Conservation (phyloP, 2,329 filamentous ascomycete species). For the Atkinsonella texensis region DNA sequence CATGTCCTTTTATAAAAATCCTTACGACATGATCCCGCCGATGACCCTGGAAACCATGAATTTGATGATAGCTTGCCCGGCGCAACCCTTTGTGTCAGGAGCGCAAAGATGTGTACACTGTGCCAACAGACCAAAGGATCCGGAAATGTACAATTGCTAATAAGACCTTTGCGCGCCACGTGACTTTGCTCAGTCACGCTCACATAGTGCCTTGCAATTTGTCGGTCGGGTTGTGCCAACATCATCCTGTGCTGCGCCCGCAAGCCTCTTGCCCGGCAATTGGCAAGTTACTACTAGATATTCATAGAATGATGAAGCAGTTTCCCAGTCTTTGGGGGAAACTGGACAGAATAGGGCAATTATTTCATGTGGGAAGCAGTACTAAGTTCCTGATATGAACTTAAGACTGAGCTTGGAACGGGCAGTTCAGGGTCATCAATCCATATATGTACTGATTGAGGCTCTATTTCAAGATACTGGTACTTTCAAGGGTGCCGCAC, state of each 20-base stretch:
- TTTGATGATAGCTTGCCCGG: slow-evolving; percentile 20
- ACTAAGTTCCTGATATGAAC: slow-evolving; percentile 6
- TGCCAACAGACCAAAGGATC: too few species aligned
- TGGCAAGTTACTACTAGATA: slow-evolving; percentile 9
- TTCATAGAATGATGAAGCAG: slow-evolving; percentile 23
- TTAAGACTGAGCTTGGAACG: slow-evolving; percentile 11
- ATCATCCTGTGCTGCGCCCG: slow-evolving; percentile 18
- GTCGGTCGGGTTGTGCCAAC: slow-evolving; percentile 30
- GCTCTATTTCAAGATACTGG: slow-evolving; percentile 9
- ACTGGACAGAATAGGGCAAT: too few species aligned
- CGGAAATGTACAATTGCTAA: too few species aligned
- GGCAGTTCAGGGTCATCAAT: slow-evolving; percentile 8
- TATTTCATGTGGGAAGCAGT: too few species aligned
- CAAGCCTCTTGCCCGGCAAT: slow-evolving; percentile 11
- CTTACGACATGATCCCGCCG: slow-evolving; percentile 22
- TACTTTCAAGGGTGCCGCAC: neutral
- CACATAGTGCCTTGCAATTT: too few species aligned
- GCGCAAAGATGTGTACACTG: too few species aligned
- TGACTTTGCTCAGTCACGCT: too few species aligned
- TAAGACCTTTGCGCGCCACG: too few species aligned
- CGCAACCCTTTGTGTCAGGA: slow-evolving; percentile 19
- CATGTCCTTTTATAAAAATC: slow-evolving; percentile 19
- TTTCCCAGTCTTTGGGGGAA: slow-evolving; percentile 20
- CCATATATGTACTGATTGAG: slow-evolving; percentile 11
- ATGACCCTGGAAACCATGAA: slow-evolving; percentile 14